Conservation (phyloP, 225 moss, liverwort and hornwort genomes). For the Takakia lepidozioides region DNA sequence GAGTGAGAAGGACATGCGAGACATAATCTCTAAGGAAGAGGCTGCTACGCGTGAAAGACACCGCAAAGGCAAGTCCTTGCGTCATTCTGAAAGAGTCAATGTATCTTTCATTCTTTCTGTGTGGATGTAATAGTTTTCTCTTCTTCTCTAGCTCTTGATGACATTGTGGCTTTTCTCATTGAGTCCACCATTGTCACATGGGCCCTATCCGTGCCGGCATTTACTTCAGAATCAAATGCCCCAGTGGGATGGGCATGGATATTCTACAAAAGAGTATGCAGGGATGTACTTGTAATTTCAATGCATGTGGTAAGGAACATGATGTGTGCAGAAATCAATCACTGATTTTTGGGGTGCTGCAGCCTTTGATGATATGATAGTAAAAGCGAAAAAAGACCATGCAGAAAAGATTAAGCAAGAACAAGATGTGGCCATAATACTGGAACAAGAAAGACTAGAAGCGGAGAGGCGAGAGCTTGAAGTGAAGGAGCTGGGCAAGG, state of each 20-base stretch:
- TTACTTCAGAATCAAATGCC: background rate
- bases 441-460: constrained; percentile 1
- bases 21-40: constrained; percentile 48
- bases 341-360: too few relatives aligned
- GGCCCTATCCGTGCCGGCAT: background rate
- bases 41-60: constrained; percentile 31
- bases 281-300: too few relatives aligned
- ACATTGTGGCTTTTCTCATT: background rate
- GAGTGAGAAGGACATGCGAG: constrained; percentile 53
- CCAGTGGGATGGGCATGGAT: constrained; percentile 7
- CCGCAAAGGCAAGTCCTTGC: constrained; percentile 62
- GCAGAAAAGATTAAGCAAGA: constrained; percentile 8
- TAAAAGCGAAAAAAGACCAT: constrained; percentile 39
- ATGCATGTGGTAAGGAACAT: background rate
- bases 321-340: background rate
- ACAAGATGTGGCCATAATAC: constrained; percentile 9
- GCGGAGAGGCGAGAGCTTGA: background rate
- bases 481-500: background rate
- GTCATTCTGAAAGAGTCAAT: background rate
- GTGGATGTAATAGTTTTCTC: background rate
- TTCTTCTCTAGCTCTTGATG: background rate
- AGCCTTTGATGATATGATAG: constrained; percentile 74
- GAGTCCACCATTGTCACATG: background rate
- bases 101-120: background rate
- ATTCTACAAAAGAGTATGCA: too few relatives aligned